Conservation (phyloP, 805 yeast genomes). For the Dipodascus geniculatus region DNA sequence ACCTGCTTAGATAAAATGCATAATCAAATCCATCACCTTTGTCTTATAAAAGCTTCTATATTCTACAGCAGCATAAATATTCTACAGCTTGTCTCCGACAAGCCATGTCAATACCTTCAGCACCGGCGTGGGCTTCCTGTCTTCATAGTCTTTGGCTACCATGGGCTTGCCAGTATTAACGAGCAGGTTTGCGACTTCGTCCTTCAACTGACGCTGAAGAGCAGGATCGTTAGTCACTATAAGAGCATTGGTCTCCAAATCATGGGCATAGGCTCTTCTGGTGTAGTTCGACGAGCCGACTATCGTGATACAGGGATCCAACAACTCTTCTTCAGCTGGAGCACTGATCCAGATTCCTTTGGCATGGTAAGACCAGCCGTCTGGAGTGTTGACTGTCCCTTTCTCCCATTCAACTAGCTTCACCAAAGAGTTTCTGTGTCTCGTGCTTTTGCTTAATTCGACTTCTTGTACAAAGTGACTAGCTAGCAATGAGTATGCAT, state of each 20-base stretch:
- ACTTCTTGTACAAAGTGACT: conserved; percentile 51
- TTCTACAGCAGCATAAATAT: too few species aligned
- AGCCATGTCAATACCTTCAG: conserved; percentile 18
- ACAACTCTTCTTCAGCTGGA: conserved; percentile 33
- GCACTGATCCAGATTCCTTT: conserved; percentile 81
- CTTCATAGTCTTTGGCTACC: conserved; percentile 50
- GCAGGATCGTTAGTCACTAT: conserved; percentile 56
- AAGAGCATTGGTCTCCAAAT: conserved; percentile 79
- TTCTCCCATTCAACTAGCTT: conserved; percentile 72
- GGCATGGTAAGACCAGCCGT: conserved; percentile 97
- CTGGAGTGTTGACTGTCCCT: conserved; percentile 68
- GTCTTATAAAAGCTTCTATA: too few species aligned
- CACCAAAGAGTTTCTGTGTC: conserved; percentile 31
- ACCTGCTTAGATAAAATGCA: not conserved
- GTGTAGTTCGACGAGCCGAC: conserved; percentile 94
- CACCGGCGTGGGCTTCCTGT: conserved; percentile 42
- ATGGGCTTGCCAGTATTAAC: conserved; percentile 37
- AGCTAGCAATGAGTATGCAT: conserved; percentile 72
- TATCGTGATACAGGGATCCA: conserved; percentile 58
- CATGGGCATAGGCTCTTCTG: conserved; percentile 74
- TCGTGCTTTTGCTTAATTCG: conserved; percentile 22
- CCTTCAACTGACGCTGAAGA: conserved; percentile 43
- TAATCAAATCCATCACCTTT: not conserved
- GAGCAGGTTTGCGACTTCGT: conserved; percentile 53
- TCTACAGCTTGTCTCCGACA: conserved; percentile 23